Percentiles rank a stretch among this genome's conserved stretches.
Conservation (phyloP, 208 protist species). For the Leishmania arabica region DNA sequence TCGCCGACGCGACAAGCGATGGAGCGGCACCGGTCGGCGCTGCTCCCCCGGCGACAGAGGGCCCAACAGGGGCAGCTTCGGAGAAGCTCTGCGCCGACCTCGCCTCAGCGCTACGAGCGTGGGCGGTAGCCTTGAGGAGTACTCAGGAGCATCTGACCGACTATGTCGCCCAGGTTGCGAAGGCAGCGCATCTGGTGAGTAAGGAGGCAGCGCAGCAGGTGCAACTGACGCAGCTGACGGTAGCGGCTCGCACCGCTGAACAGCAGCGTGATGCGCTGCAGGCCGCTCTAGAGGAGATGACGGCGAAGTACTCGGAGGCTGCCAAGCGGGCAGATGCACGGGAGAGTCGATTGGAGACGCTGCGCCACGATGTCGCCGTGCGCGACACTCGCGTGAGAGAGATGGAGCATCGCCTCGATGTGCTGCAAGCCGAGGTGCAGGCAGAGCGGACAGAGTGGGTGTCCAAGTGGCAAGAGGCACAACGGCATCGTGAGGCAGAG, state of each 20-base stretch:
- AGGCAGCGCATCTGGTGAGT: not conserved
- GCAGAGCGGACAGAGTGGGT: constrained; percentile 33
- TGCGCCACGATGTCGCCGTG: constrained; percentile 7
- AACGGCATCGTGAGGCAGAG: constrained; percentile 25
- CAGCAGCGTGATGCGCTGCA: constrained; percentile 10
- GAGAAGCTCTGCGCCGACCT: constrained; percentile 7
- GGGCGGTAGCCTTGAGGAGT: not conserved
- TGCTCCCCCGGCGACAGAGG: not conserved
- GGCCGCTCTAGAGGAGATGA: constrained; percentile 23
- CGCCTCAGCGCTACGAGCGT: not conserved
- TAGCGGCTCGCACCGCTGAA: not conserved
- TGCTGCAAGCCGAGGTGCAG: constrained; percentile 22
- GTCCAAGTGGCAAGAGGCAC: constrained; percentile 29
- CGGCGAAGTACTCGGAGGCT: not conserved
- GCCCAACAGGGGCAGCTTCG: not conserved
- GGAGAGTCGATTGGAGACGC: not conserved
- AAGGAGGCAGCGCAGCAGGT: not conserved
- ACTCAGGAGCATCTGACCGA: not conserved
- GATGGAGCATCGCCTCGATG: constrained; percentile 19
- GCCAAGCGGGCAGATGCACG: not conserved
- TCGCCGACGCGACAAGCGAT: not conserved
- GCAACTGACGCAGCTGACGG: constrained; percentile 1
- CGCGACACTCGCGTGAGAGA: constrained; percentile 12
- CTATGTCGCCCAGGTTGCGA: not conserved
- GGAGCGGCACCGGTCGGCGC: not conserved